Percentiles rank a stretch among this genome's conserved stretches.
These are phyloP conservation scores for Alnus rubra DNA, from an alignment of 306 rosid genomes.

Conservation along the genomic window DNA sequence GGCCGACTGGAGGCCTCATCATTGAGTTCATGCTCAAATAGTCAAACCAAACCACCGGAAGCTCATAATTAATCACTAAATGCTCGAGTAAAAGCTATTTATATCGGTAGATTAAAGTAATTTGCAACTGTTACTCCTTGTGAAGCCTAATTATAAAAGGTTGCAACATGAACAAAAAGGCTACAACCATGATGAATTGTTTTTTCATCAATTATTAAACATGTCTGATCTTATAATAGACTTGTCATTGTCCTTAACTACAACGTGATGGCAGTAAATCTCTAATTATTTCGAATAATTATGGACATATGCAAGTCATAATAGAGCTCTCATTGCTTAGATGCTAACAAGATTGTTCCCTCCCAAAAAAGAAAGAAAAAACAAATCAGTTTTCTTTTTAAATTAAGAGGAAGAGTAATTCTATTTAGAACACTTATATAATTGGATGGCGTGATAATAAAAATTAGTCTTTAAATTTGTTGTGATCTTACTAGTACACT, in stretches of 20 bases:
- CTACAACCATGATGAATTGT: neutral
- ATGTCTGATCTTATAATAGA: slow-evolving; percentile 1
- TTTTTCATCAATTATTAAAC: slow-evolving; percentile 4
- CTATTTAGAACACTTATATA: too few species aligned
- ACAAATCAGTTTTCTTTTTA: too few species aligned
- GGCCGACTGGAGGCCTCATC: neutral
- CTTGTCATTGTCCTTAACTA: neutral
- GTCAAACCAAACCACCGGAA: neutral
- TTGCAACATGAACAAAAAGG: neutral
- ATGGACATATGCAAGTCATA: neutral
- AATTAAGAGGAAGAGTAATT: too few species aligned
- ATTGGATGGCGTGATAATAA: too few species aligned
- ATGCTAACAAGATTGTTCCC: neutral
- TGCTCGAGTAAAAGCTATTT: neutral
- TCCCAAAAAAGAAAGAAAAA: too few species aligned
- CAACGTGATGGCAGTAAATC: neutral
- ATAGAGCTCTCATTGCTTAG: neutral
- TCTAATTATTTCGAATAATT: neutral
- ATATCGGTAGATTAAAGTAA: neutral
- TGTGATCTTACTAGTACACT: too few species aligned
- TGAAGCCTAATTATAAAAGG: neutral
- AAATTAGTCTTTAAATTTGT: too few species aligned
- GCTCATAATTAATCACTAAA: neutral
- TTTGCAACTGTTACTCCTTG: neutral
- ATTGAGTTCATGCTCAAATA: neutral